Percentiles rank a stretch among this genome's conserved stretches.
Evolutionary conservation across 2,329 filamentous ascomycete species (phyloP).

Genomic region (Colletotrichum cordylinicola): DNA sequence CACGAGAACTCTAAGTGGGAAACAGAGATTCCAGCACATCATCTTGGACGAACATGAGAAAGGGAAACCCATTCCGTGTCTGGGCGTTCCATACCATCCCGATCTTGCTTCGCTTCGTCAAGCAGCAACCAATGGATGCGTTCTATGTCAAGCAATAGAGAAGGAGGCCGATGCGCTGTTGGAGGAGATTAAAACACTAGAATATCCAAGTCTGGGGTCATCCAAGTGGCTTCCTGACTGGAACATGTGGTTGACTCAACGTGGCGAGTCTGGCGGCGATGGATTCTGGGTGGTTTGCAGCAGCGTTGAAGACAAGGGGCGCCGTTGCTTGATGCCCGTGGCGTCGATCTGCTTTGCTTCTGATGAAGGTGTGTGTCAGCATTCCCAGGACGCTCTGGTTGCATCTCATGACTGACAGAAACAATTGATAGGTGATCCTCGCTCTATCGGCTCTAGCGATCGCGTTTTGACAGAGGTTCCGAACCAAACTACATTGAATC

Average conservation of each 20-base stretch:
- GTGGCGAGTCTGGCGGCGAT: neutral
- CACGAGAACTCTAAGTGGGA: neutral
- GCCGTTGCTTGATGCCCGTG: neutral
- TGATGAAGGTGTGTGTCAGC: neutral
- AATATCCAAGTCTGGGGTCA: neutral
- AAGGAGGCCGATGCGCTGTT: neutral
- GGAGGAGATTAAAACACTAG: neutral
- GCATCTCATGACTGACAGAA: neutral
- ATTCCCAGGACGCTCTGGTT: neutral
- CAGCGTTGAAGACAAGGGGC: neutral
- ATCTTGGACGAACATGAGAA: neutral
- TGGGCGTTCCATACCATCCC: neutral
- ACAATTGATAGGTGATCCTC: neutral
- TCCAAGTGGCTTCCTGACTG: neutral
- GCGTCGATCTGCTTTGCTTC: neutral
- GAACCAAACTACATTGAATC: neutral
- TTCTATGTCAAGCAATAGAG: neutral
- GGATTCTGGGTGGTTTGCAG: slow-evolving; percentile 5
- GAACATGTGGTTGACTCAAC: slow-evolving; percentile 10
- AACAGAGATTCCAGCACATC: neutral
- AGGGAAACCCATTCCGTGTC: neutral
- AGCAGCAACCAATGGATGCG: neutral
- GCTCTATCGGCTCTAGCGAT: neutral
- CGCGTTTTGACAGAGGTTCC: neutral
- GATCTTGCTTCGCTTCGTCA: slow-evolving; percentile 3